These are phyloP conservation scores for Sporormia fimetaria DNA, from an alignment of 495 filamentous ascomycete genomes.

Conservation along the genomic window DNA sequence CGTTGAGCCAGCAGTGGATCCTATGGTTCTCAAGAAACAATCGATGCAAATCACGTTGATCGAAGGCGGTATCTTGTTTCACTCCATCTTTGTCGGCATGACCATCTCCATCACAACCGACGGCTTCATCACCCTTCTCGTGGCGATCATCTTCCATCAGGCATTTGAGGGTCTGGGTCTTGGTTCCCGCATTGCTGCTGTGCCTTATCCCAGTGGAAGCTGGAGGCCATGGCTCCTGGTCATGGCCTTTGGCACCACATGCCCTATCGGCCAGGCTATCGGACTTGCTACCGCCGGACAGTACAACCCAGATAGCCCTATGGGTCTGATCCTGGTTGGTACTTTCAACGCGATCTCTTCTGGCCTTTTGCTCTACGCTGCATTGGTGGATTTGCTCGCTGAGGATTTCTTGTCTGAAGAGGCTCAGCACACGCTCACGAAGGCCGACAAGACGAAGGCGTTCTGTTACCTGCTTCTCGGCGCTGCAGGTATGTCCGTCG, in stretches of 20 bases:
- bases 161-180: slow-evolving; percentile 28
- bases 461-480: slow-evolving; percentile 22
- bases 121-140: slow-evolving; percentile 25
- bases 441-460: slow-evolving; percentile 14
- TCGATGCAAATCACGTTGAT: slow-evolving; percentile 44
- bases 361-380: slow-evolving; percentile 50
- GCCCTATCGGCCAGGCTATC: slow-evolving; percentile 50
- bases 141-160: slow-evolving; percentile 28
- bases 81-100: slow-evolving; percentile 29
- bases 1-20: slow-evolving; percentile 36
- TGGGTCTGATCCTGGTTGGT: slow-evolving; percentile 55
- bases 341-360: slow-evolving; percentile 52
- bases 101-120: slow-evolving; percentile 23
- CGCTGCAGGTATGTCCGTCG: slow-evolving; percentile 23
- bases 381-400: slow-evolving; percentile 50
- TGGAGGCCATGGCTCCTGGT: slow-evolving; percentile 52
- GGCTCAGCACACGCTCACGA: slow-evolving; percentile 30
- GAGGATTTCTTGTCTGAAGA: slow-evolving; percentile 55
- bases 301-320: slow-evolving; percentile 53
- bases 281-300: slow-evolving; percentile 44
- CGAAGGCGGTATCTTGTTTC: slow-evolving; percentile 44
- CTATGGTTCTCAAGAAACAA: slow-evolving; percentile 39
- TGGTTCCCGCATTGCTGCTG: slow-evolving; percentile 39
- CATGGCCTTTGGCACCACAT: slow-evolving; percentile 49
- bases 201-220: slow-evolving; percentile 40